phyloP scores from a whole-genome alignment of 768 basidiomycete species.

The Podaxis rugospora region DNA sequence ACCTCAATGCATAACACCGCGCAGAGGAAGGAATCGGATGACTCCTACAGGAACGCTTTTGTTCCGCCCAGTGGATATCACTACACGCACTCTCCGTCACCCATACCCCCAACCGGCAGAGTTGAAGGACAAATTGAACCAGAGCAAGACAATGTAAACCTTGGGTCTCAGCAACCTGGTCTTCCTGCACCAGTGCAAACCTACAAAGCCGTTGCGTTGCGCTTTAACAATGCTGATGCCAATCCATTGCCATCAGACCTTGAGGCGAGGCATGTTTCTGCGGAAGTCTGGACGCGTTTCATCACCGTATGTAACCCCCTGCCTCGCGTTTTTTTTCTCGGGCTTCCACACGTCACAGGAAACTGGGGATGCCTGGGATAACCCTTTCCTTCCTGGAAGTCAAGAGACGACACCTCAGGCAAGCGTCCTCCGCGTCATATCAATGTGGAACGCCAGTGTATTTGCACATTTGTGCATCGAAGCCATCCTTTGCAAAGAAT shows the following conservation, averaged over 20 bases:
- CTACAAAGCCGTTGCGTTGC: background rate
- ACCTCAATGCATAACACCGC: background rate
- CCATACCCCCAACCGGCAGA: background rate
- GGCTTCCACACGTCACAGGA: slow-evolving; percentile 13
- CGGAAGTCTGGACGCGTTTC: slow-evolving; percentile 5
- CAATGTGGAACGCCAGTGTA: slow-evolving; percentile 11
- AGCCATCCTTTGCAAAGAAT: slow-evolving; percentile 16
- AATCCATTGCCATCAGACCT: background rate
- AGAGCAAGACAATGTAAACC: background rate
- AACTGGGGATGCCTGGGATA: slow-evolving; percentile 16
- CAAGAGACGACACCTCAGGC: slow-evolving; percentile 19
- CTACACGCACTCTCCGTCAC: background rate
- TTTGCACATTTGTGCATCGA: slow-evolving; percentile 3
- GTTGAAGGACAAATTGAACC: background rate
- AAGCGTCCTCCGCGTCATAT: slow-evolving; percentile 10
- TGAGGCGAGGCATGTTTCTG: background rate
- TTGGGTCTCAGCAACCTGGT: background rate
- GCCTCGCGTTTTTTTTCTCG: too few species aligned
- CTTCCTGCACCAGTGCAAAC: background rate
- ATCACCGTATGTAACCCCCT: background rate
- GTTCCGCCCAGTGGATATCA: background rate
- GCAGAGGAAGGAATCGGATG: slow-evolving; percentile 8
- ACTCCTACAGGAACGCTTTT: background rate
- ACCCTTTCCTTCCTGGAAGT: background rate
- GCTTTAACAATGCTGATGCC: background rate